Conservation (phyloP, 371 early-diverging fungal genomes). For the Apophysomyces elegans region DNA sequence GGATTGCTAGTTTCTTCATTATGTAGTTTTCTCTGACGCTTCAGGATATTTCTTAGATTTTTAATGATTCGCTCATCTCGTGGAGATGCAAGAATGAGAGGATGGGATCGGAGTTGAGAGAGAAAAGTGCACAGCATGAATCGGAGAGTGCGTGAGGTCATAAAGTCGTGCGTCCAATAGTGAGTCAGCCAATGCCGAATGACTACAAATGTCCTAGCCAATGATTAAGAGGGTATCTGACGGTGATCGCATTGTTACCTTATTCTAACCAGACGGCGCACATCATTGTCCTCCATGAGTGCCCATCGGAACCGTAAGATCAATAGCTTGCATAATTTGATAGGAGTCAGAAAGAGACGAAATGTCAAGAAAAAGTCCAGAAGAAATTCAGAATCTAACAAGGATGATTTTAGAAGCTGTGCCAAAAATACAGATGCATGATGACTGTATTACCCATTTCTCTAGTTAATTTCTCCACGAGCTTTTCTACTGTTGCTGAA, state of each 20-base stretch:
- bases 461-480: constrained; percentile 64
- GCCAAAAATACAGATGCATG: constrained; percentile 7
- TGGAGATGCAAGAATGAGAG: constrained; percentile 43
- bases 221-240: not conserved
- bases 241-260: constrained; percentile 30
- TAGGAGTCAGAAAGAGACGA: constrained; percentile 49
- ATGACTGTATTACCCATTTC: constrained; percentile 52
- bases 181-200: constrained; percentile 56
- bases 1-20: not conserved
- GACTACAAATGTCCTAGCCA: constrained; percentile 52
- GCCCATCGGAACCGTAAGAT: constrained; percentile 59
- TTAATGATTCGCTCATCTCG: constrained; percentile 50
- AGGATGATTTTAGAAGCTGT: not conserved
- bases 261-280: constrained; percentile 44
- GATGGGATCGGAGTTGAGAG: constrained; percentile 45
- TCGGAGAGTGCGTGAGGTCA: constrained; percentile 44
- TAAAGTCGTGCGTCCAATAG: constrained; percentile 52
- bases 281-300: constrained; percentile 44
- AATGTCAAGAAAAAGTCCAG: constrained; percentile 56
- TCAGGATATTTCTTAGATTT: constrained; percentile 40
- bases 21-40: constrained; percentile 44
- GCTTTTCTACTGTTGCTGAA: constrained; percentile 61
- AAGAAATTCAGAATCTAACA: constrained; percentile 44
- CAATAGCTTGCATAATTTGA: constrained; percentile 50
- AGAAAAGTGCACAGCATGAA: constrained; percentile 54